Base-by-base conservation (phyloP, 176 grass and related monocot genomes). In the Rhynchospora tenuis region DNA sequence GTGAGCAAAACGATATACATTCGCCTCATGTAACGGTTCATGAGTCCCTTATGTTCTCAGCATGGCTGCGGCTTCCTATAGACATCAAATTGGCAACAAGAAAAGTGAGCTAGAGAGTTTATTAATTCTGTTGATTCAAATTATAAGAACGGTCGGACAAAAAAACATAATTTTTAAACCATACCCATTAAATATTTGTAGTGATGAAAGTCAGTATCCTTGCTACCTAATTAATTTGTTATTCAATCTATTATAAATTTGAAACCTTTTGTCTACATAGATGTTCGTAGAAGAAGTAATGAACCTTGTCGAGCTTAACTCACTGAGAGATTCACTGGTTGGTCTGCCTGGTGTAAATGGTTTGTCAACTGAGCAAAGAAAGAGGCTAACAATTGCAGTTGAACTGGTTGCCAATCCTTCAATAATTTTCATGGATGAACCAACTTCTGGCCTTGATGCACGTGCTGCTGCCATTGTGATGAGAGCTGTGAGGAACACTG, bases 361-460 rank as follows among this genome's bases (percentile, higher is more conserved):
- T 38, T 73, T 97, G 58, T 94, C 94, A 57, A 97, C 91, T 38
- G 94, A 97, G 81, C 94, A 97, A 83, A 83, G 94, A 20, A 97
- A 97, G 90, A 89, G 94, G 60, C 88, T 97, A 19, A 97, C 94
- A 22, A 97, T 97, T 84, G 91, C 94, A 20, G 94, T 97, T 77
- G 94, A 97, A 83, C 91, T 97, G 79, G 94, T 97, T 29, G 91
- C 94, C 28, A 97, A 94, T 82, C 94, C 94, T 22, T 97, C 94
- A 0, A 97, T 97, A 51, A 90, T 97, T 85, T 97, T 97, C 78
- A 97, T 97, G 94, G 94, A 97, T 87, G 94, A 97, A 82, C 94
- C 94, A 58, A 97, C 94, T 59, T 97, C 94, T 1, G 94, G 94
- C 55, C 92, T 97, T 24, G 94, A 97, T 80, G 94, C 94, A 58